phyloP scores from a whole-genome alignment of 495 filamentous ascomycete genomes.

The Pseudotulostoma volvatum region DNA sequence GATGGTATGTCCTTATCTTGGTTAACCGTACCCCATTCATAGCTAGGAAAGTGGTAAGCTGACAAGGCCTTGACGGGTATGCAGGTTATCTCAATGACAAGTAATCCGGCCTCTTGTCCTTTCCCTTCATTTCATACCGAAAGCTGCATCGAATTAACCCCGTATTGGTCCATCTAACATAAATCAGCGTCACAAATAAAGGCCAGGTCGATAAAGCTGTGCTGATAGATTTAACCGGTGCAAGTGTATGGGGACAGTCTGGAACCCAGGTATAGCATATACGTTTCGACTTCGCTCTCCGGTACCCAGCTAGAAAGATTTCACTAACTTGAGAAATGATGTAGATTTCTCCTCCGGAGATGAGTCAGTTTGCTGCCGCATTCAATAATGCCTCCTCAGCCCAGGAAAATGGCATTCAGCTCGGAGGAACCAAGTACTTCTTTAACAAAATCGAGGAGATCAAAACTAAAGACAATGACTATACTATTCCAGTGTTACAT shows the following conservation, averaged over 20 bases:
- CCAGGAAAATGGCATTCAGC: conserved; percentile 41
- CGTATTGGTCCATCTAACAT: not conserved
- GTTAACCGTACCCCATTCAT: too few relatives aligned
- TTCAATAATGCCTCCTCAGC: conserved; percentile 17
- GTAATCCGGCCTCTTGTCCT: not conserved
- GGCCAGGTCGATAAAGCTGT: conserved; percentile 2
- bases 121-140: not conserved
- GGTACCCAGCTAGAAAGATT: not conserved
- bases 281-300: not conserved
- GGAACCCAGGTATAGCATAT: not conserved
- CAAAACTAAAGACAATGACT: too few relatives aligned
- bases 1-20: not conserved
- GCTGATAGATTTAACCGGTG: conserved; percentile 1
- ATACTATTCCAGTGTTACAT: conserved; percentile 39
- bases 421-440: conserved; percentile 59
- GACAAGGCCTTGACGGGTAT: not conserved
- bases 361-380: conserved; percentile 18
- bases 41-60: not conserved
- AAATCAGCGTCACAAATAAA: not conserved
- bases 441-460: conserved; percentile 54
- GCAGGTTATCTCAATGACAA: not conserved
- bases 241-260: conserved; percentile 1
- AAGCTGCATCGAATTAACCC: not conserved
- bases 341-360: conserved; percentile 25
- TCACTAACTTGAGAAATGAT: not conserved